Evolutionary conservation across 257 asterid species (phyloP).

Genomic region (Fraxinus pennsylvanica): DNA sequence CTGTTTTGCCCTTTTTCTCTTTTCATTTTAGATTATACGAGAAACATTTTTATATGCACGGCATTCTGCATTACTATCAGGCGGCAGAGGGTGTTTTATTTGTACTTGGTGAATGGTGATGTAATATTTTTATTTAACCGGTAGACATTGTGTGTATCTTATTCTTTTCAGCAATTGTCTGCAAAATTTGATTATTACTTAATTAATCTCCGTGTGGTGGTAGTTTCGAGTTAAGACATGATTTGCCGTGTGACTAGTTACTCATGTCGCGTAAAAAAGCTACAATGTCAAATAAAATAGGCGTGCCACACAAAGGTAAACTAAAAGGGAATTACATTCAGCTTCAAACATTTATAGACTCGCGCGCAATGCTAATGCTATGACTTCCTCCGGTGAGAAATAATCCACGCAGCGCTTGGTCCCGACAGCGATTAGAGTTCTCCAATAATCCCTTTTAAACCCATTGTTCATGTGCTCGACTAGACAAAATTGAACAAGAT

Average conservation of each 20-base stretch:
- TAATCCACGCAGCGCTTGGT: too few species aligned
- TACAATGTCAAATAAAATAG: too few species aligned
- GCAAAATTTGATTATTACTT: slow-evolving; percentile 4
- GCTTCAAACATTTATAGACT: too few species aligned
- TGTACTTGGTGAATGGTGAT: not conserved
- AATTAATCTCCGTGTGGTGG: slow-evolving; percentile 36
- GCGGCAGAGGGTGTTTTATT: not conserved
- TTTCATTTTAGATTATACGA: too few species aligned
- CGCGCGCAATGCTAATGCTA: too few species aligned
- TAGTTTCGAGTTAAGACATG: slow-evolving; percentile 22
- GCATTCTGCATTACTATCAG: not conserved
- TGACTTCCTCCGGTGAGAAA: too few species aligned
- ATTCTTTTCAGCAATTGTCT: not conserved
- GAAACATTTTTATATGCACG: not conserved
- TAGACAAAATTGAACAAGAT: too few species aligned
- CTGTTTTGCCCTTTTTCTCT: not conserved
- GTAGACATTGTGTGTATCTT: not conserved
- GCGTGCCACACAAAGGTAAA: too few species aligned
- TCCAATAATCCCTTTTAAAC: too few species aligned
- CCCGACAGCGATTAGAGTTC: too few species aligned
- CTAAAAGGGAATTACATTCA: too few species aligned
- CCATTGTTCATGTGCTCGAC: too few species aligned
- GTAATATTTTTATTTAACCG: not conserved
- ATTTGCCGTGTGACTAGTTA: slow-evolving; percentile 34
- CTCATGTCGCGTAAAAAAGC: not conserved